Base-by-base conservation (phyloP, 1,284 basidiomycete species). In the Trichosporon coremiiforme region DNA sequence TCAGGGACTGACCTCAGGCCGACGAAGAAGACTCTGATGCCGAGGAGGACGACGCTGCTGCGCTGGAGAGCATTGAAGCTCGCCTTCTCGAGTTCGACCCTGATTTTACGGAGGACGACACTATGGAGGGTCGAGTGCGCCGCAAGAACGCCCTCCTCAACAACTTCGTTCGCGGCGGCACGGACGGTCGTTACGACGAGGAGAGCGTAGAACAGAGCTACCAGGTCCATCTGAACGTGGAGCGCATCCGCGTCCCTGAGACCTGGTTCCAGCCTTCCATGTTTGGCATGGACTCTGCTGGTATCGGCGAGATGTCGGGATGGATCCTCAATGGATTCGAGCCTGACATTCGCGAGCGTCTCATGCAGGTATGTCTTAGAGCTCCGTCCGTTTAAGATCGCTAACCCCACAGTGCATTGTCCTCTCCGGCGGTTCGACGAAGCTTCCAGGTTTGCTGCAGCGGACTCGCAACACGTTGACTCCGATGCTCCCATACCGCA, bases 241-340 rank as follows among this genome's bases (percentile, higher is more conserved):
- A 99, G 84, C 86, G 95, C 45, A 94, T 94, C 86, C 87, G 96
- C 20, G 94, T 93, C 2, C 94, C 93, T 70, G 97, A 99, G 83
- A 89, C 94, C 0, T 94, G 92, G 86, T 98, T 96, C 85, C 91
- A 94, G 68, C 96, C 97, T 0, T 86, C 86, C 13, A 95, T 98
- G 87, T 95, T 95, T 2, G 97, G 97, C 0, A 87, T 98, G 25
- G 97, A 99, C 82, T 93, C 91, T 22, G 96, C 97, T 0, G 97
- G 97, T 0, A 81, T 99, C 2, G 92, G 91, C 13, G 97, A 99
- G 82, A 89, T 98, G 1, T 85, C 95, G 25, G 92, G 93, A 75
- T 92, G 90, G 81, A 87, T 98, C 41, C 86, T 99, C 64, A 88
- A 89, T n/a, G 87, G 90, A 10, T 97, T 96, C 82, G 84, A 88